Evolutionary conservation across 1,284 basidiomycete genomes (phyloP), one percentile per base, ranked within the genome.

Genomic region (Pholiota adiposa): DNA sequence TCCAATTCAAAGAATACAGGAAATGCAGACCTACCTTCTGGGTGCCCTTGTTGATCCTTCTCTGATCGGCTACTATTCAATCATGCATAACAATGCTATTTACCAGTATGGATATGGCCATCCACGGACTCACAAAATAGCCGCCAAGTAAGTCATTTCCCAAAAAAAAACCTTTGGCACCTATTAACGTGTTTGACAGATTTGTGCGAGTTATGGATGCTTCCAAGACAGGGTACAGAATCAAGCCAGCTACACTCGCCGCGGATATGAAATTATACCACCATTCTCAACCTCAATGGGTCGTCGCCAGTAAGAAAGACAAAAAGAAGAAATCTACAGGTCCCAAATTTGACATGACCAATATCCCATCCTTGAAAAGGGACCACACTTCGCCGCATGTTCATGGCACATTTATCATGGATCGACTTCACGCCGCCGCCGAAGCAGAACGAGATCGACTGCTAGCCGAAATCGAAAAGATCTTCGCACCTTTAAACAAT

Each of bases 191-290:
- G 16, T 38, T 43, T 18, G 8, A n/a, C 50, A 88, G 86, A 72
- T 88, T 87, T 63, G 83, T 82, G 61, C 79, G 77, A 12, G 75
- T 83, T 2, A 75, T 88, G 0, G 86, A 88, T 67, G 80, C 82
- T 2, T 67, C 77, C 1, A 88, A 88, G 68, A 84, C 81, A 18
- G 86, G 86, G 0, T 72, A 82, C 33, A 75, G 62, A 25, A 61
- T 70, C 51, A 67, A 60, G 40, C 57, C 63, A 27, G 58, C 70
- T 49, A 61, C 69, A 5, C 54, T 58, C n/a, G 49, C 44, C 23
- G 66, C 44, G 1, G 65, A 69, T 49, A 59, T 29, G 3, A 25
- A 27, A 5, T 21, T 38, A 34, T 66, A 67, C 19, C 21, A 49
- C 11, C 53, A 61, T 12, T 14, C 53, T 4, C 53, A 31, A 11